Evolutionary conservation across 495 filamentous ascomycete species (phyloP).

Genomic region (Xylaria palmicola): DNA sequence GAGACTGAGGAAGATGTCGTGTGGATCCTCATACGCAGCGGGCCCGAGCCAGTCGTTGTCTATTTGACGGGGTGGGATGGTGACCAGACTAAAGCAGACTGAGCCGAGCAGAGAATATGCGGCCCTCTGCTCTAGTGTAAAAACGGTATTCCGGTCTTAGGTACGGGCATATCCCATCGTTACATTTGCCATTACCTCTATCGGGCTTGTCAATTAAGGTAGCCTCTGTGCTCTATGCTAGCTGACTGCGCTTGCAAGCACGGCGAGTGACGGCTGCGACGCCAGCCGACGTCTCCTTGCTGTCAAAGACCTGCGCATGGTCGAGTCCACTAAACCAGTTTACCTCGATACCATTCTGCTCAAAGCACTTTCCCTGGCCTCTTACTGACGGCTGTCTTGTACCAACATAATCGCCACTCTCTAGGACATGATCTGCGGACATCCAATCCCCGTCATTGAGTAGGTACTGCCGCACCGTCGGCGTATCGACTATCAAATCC

Average conservation of each 20-base stretch:
- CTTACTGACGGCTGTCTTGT: slow-evolving; percentile 11
- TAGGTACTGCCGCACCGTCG: slow-evolving; percentile 58
- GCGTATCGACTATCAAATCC: slow-evolving; percentile 66
- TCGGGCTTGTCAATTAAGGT: neutral
- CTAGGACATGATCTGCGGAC: neutral
- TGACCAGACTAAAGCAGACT: slow-evolving; percentile 28
- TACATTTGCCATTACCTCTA: neutral
- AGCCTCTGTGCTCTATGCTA: slow-evolving; percentile 14
- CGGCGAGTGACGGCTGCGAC: slow-evolving; percentile 44
- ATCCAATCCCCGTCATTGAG: slow-evolving; percentile 33
- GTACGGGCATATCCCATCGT: neutral
- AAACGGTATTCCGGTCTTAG: neutral
- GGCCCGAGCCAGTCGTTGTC: slow-evolving; percentile 54
- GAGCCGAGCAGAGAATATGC: neutral
- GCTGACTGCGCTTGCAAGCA: slow-evolving; percentile 32
- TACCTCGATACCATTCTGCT: slow-evolving; percentile 54
- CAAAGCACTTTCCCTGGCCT: slow-evolving; percentile 33
- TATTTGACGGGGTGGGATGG: slow-evolving; percentile 60
- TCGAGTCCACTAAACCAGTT: slow-evolving; percentile 63
- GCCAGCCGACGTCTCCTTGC: slow-evolving; percentile 32
- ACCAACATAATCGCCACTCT: neutral
- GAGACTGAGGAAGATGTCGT: slow-evolving; percentile 55
- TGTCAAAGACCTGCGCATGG: slow-evolving; percentile 69
- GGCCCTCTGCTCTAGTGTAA: neutral
- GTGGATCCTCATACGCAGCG: slow-evolving; percentile 61